Base-by-base conservation (phyloP, 2,329 filamentous ascomycete species). In the Fusarium secorum region DNA sequence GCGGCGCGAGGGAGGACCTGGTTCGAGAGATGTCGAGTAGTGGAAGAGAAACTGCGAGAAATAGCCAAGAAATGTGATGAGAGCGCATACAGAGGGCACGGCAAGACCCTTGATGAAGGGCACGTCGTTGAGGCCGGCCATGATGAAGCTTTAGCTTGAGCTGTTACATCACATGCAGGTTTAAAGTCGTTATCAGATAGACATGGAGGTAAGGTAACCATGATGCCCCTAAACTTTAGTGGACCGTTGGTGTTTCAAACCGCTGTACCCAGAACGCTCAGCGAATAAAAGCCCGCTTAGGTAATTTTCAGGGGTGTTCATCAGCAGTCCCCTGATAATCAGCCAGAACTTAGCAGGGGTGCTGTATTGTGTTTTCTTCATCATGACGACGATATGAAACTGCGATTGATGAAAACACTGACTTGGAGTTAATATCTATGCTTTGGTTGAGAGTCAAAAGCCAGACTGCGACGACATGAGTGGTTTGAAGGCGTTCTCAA, bases 11-110 rank as follows among this genome's bases (percentile, higher is more conserved):
- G 92, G 83, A 3, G 91, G 89, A 4, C 88, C 89, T 0, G 89
- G 89, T 15, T 85, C 83, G 68, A 92, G 85, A 69, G 63, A 56
- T 13, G 86, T 82, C 36, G 78, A 77, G 66, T 87, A 81, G 72
- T 86, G 80, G 78, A 95, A 92, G 49, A 95, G 84, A 77, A 85
- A 87, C 81, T 95, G 93, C 8, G 93, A 91, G 52, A 88, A 87
- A 82, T 91, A 93, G 66, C 89, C 88, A 7, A 95, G 86, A 77
- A 94, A 93, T 57, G 82, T 77, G 64, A 95, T 91, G 18, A 95
- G 82, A 11, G 84, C 60, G 70, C 89, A 89, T 46, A 92, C 91
- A 63, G 84, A 86, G 18, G 91, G 91, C n/a, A 94, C 87, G 64
- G 91, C 90, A 55, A 94, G 83, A 53, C 81, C 79, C 75, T 87